These are phyloP conservation scores for Chaetoscypha palmicola DNA, from an alignment of 2,329 filamentous ascomycete genomes.

Conservation along the genomic window DNA sequence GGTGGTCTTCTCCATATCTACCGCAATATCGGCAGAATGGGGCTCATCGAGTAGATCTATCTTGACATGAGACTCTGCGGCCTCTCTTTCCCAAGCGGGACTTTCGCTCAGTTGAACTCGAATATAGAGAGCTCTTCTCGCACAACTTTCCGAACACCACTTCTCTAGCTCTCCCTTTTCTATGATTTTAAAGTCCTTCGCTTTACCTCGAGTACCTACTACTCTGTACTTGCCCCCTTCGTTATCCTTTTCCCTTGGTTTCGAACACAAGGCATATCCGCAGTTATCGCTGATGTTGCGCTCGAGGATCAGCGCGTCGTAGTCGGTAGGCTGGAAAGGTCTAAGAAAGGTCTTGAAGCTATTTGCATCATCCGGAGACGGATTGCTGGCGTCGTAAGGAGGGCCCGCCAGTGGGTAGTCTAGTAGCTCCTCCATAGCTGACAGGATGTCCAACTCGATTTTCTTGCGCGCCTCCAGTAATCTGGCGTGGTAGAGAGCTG, in stretches of 20 bases:
- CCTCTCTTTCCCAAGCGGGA: conserved; percentile 73
- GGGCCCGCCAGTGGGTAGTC: conserved; percentile 33
- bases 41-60: conserved; percentile 65
- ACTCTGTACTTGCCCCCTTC: conserved; percentile 62
- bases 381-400: conserved; percentile 42
- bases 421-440: conserved; percentile 56
- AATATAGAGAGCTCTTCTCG: conserved; percentile 72
- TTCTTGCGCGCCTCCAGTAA: conserved; percentile 78
- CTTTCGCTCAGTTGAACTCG: conserved; percentile 82
- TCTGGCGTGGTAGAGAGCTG: conserved; percentile 75
- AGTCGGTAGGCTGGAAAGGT: conserved; percentile 79
- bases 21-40: conserved; percentile 36
- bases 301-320: conserved; percentile 82
- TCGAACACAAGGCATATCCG: conserved; percentile 74
- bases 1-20: conserved; percentile 34
- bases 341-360: conserved; percentile 60
- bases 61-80: conserved; percentile 20
- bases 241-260: conserved; percentile 49
- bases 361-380: conserved; percentile 52
- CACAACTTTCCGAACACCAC: conserved; percentile 81
- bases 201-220: conserved; percentile 42
- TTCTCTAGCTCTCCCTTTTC: conserved; percentile 66
- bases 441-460: conserved; percentile 66
- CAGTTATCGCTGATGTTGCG: conserved; percentile 77
- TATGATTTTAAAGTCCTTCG: conserved; percentile 59